Conservation (phyloP, 1,139 yeast species). For the Debaryomyces subglobosus region DNA sequence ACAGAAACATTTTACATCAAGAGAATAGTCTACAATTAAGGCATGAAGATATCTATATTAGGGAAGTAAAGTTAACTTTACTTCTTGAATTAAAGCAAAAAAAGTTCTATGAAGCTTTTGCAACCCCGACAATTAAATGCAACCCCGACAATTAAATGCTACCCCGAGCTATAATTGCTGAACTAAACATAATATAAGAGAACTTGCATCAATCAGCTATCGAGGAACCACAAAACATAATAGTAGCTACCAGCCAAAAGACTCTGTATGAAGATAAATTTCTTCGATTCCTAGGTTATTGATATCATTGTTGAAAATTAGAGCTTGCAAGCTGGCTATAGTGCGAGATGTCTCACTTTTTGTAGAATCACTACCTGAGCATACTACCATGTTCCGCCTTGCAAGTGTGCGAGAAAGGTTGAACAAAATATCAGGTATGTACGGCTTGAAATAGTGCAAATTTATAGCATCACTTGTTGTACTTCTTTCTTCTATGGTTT, state of each 20-base stretch:
- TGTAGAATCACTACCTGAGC: conserved; percentile 55
- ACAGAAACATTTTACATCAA: too few species aligned
- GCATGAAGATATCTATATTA: too few species aligned
- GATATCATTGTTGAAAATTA: conserved; percentile 35
- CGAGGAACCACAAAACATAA: not conserved
- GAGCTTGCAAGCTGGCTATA: conserved; percentile 41
- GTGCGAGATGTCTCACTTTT: conserved; percentile 46
- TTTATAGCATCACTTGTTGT: conserved; percentile 15
- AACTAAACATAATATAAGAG: too few species aligned
- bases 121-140: too few species aligned
- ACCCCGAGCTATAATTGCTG: too few species aligned
- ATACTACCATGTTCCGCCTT: conserved; percentile 48
- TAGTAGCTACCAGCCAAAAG: conserved; percentile 54
- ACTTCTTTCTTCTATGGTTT: conserved; percentile 12
- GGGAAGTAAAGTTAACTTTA: too few species aligned
- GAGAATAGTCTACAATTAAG: too few species aligned
- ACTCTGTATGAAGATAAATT: conserved; percentile 59
- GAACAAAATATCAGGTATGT: conserved; percentile 23
- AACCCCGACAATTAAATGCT: too few species aligned
- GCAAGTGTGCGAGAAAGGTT: conserved; percentile 27
- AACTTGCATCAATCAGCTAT: not conserved
- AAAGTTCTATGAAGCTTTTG: too few species aligned
- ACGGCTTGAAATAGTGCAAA: conserved; percentile 38
- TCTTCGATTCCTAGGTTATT: conserved; percentile 41
- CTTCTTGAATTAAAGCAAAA: too few species aligned